These are phyloP conservation scores for Kurtzmaniella quercitrusa DNA, from an alignment of 1,139 yeast species.

Conservation along the genomic window DNA sequence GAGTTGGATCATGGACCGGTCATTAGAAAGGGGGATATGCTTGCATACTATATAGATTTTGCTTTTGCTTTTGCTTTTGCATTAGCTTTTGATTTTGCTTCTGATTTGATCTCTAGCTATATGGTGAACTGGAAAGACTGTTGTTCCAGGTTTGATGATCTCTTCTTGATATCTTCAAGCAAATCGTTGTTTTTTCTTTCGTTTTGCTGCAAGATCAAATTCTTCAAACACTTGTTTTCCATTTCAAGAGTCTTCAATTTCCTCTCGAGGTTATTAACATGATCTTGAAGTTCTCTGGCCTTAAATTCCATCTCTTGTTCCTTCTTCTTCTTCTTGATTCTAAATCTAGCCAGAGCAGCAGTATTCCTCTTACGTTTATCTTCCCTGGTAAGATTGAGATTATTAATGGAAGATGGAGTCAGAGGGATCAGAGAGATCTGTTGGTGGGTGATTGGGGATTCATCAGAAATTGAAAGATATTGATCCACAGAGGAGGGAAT, in stretches of 20 bases:
- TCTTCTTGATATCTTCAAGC: conserved; percentile 38
- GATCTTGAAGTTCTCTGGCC: conserved; percentile 40
- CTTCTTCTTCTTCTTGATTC: conserved; percentile 75
- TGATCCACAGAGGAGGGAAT: not conserved
- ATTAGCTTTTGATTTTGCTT: not conserved
- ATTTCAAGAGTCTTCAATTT: conserved; percentile 55
- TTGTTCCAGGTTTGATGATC: conserved; percentile 16
- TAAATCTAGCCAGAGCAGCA: conserved; percentile 77
- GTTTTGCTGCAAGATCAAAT: conserved; percentile 45
- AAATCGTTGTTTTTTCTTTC: conserved; percentile 39
- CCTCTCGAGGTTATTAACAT: conserved; percentile 35
- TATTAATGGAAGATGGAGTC: not conserved
- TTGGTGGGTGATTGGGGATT: too few relatives aligned
- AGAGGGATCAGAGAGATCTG: not conserved
- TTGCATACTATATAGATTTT: conserved; percentile 13
- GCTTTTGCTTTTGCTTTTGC: not conserved
- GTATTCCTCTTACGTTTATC: conserved; percentile 71
- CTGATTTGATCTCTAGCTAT: conserved; percentile 8
- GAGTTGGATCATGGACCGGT: conserved; percentile 35
- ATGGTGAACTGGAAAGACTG: conserved; percentile 29
- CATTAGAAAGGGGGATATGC: conserved; percentile 41
- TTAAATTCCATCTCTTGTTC: conserved; percentile 78
- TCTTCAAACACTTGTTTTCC: conserved; percentile 71
- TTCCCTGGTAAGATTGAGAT: conserved; percentile 12
- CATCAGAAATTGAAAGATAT: too few relatives aligned